Percentiles rank a stretch among this genome's conserved stretches.
Conservation (phyloP, 2,329 filamentous ascomycete genomes). For the Teratosphaeria epicoccoides region DNA sequence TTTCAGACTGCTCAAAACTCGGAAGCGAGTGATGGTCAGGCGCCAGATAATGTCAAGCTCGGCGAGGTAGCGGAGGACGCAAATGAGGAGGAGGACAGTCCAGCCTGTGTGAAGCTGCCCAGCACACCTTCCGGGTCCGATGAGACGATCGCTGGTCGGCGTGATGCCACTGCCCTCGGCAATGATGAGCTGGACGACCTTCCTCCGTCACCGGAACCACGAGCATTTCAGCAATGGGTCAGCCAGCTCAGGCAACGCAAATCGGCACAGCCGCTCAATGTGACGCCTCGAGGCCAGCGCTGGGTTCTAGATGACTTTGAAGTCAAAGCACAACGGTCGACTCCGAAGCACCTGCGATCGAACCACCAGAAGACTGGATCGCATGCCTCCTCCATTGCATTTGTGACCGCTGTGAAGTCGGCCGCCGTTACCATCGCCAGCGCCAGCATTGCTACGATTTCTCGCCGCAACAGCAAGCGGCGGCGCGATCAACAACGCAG, state of each 20-base stretch:
- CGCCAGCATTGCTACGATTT: slow-evolving; percentile 55
- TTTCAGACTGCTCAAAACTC: slow-evolving; percentile 3
- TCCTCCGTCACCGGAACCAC: slow-evolving; percentile 3
- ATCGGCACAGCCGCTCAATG: slow-evolving; percentile 32
- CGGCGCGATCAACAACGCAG: slow-evolving; percentile 50
- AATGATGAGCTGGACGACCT: slow-evolving; percentile 1
- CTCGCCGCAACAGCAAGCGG: slow-evolving; percentile 44
- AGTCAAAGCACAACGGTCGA: slow-evolving; percentile 1
- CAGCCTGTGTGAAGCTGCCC: slow-evolving; percentile 2
- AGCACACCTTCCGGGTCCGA: neutral
- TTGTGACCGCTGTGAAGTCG: slow-evolving; percentile 71
- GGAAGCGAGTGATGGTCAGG: slow-evolving; percentile 2
- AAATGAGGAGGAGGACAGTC: slow-evolving; percentile 2
- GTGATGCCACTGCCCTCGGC: neutral
- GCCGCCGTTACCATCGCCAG: slow-evolving; percentile 68
- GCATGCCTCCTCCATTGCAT: slow-evolving; percentile 65
- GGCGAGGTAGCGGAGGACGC: slow-evolving; percentile 8
- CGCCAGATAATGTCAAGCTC: slow-evolving; percentile 1
- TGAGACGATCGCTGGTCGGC: neutral
- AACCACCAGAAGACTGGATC: slow-evolving; percentile 39
- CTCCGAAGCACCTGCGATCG: neutral
- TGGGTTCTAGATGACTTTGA: slow-evolving; percentile 30
- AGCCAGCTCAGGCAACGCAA: slow-evolving; percentile 53
- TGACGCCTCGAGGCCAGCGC: slow-evolving; percentile 25
- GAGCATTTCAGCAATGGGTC: slow-evolving; percentile 65